A percentile compares a stretch with the other conserved stretches of the same genome.
phyloP scores from a whole-genome alignment of 2,329 filamentous ascomycete species.

The Nigrospora sphaerica region DNA sequence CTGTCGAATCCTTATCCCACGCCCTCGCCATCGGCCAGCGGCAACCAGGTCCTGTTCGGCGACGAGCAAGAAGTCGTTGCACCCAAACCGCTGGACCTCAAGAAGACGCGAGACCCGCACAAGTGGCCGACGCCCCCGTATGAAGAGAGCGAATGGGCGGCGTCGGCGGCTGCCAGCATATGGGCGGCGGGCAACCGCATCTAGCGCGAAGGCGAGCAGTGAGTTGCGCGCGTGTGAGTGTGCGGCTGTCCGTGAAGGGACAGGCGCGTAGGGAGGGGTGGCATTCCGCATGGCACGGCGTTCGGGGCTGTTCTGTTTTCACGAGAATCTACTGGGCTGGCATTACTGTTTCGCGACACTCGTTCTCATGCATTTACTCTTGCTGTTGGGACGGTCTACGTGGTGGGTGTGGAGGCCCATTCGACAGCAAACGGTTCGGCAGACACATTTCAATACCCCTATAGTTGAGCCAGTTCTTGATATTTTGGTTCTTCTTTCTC shows the following conservation, averaged over 20 bases:
- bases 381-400: conserved; percentile 1
- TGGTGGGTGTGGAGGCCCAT: neutral
- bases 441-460: conserved; percentile 16
- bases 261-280: conserved; percentile 4
- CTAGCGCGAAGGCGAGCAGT: conserved; percentile 17
- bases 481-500: conserved; percentile 17
- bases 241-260: too few species aligned
- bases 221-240: too few species aligned
- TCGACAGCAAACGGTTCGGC: neutral
- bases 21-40: conserved; percentile 72
- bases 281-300: conserved; percentile 25
- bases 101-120: conserved; percentile 44
- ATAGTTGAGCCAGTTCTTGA: conserved; percentile 11
- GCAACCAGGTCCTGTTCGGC: conserved; percentile 69
- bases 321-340: conserved; percentile 13
- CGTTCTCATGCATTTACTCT: conserved; percentile 7
- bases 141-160: conserved; percentile 87
- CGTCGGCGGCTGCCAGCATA: conserved; percentile 74
- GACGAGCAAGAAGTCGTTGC: conserved; percentile 54
- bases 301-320: conserved; percentile 16
- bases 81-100: conserved; percentile 65
- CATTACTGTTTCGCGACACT: conserved; percentile 19
- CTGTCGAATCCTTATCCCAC: conserved; percentile 58
- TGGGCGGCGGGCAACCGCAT: conserved; percentile 64
- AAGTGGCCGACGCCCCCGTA: conserved; percentile 97